Conservation (phyloP, 2,329 filamentous ascomycete genomes). For the Colletotrichum tropicale region DNA sequence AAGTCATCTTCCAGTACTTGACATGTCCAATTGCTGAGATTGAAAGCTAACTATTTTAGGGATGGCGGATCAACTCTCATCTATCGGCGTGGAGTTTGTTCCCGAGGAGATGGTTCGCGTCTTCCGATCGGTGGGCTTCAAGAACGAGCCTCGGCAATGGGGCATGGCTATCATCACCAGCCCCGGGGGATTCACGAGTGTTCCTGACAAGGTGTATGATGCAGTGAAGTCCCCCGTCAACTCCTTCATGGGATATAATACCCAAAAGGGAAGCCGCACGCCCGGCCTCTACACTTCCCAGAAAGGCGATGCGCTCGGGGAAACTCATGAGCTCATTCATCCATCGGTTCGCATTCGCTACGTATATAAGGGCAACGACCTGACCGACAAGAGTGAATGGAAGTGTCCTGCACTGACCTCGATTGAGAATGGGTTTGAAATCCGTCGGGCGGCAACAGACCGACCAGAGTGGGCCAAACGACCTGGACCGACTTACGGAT, state of each 20-base stretch:
- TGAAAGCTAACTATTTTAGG: background rate
- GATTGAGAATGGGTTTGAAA: constrained; percentile 1
- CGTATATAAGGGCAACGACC: constrained; percentile 29
- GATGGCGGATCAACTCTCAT: constrained; percentile 28
- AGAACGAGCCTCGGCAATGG: constrained; percentile 19
- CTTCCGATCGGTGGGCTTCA: constrained; percentile 16
- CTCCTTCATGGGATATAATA: background rate
- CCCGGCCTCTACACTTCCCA: constrained; percentile 27
- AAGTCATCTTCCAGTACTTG: background rate
- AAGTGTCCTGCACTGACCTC: constrained; percentile 16
- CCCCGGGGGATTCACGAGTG: constrained; percentile 1
- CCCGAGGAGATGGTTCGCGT: constrained; percentile 22
- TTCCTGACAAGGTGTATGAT: constrained; percentile 5
- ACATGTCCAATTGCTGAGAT: background rate
- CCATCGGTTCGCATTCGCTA: constrained; percentile 34
- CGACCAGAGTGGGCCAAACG: background rate
- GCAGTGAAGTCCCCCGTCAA: background rate
- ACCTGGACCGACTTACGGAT: background rate
- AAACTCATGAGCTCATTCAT: constrained; percentile 32
- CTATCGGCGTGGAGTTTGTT: constrained; percentile 26
- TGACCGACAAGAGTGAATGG: constrained; percentile 31
- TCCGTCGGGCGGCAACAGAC: background rate
- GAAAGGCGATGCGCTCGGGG: background rate
- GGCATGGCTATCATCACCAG: constrained; percentile 23
- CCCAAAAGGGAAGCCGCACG: constrained; percentile 8